Base-by-base conservation (phyloP, 352 stramenopile species). In the Phytophthora vignae region DNA sequence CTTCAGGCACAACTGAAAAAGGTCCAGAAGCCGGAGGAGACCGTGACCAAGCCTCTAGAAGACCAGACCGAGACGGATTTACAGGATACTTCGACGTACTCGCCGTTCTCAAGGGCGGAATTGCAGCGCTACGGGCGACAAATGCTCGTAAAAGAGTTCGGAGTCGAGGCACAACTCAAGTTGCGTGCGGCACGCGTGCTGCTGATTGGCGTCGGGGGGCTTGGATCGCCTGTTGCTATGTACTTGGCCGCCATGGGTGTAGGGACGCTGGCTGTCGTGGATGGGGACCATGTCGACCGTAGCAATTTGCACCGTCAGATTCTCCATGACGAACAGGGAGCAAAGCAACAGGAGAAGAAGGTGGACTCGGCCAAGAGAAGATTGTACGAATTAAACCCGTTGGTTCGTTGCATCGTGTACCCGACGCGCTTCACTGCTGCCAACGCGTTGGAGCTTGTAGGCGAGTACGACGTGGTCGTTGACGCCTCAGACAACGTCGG, bases 261-360 rank as follows among this genome's bases (percentile, higher is more conserved):
- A 4, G 97, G 96, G 4, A 79, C 79, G 31, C 81, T 99, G n/a
- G 90, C 81, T 4, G 72, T 99, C 36, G 91, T 99, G 4, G 98
- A 99, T 76, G 88, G 95, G 69, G 98, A 99, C 79, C 49, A 60
- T 64, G 97, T 99, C 22, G 97, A 99, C 56, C 81, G 88, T 46
- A 98, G 88, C 57, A 99, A 99, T 81, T 78, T 99, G 62, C 98
- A 99, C 74, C 85, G 97, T 6, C 98, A 99, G 78, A 84, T 99
- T 56, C 86, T 99, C 25, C 97, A 99, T 72, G 91, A 90, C 60
- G 88, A 98, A 62, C 64, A 67, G 1, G 84, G 91, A 52, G 73
- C 96, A 0, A 86, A 86, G 2, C n/a, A 67, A 11, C 19, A 21
- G 15, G 74, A 88, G 68, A 93, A 91, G 53, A 99, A 99, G 72